These are phyloP conservation scores for Bacidia gigantensis DNA, from an alignment of 495 filamentous ascomycete genomes.

Conservation along the genomic window DNA sequence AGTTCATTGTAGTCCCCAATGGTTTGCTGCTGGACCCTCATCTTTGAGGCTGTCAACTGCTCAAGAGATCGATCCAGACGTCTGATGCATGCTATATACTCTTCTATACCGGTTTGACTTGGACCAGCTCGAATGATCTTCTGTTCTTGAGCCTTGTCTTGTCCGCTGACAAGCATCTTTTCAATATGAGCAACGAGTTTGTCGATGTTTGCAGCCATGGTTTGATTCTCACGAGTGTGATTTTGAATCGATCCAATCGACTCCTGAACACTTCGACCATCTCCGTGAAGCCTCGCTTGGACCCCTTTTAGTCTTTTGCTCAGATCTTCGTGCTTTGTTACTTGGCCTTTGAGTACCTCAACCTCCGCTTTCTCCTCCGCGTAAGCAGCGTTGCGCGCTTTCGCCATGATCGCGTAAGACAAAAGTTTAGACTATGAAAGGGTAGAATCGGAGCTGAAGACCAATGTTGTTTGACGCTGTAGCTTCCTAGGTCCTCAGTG, in stretches of 20 bases:
- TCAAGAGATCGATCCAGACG: slow-evolving; percentile 66
- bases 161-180: slow-evolving; percentile 70
- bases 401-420: slow-evolving; percentile 30
- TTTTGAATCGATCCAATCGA: slow-evolving; percentile 87
- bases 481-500: too few species aligned
- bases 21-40: slow-evolving; percentile 82
- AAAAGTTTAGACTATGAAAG: too few species aligned
- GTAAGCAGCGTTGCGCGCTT: slow-evolving; percentile 38
- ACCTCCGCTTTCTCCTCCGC: slow-evolving; percentile 63
- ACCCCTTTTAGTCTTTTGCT: slow-evolving; percentile 91
- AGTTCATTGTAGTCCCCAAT: slow-evolving; percentile 66
- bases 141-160: slow-evolving; percentile 79
- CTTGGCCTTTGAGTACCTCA: slow-evolving; percentile 51
- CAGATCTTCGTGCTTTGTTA: slow-evolving; percentile 53
- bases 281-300: slow-evolving; percentile 67
- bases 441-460: too few species aligned
- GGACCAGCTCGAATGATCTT: slow-evolving; percentile 77
- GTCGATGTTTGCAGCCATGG: slow-evolving; percentile 78
- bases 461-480: too few species aligned
- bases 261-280: slow-evolving; percentile 77
- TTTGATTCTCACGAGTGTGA: slow-evolving; percentile 79
- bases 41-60: slow-evolving; percentile 72
- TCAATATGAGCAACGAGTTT: slow-evolving; percentile 75
- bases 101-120: slow-evolving; percentile 60
- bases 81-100: slow-evolving; percentile 82